These are phyloP conservation scores for Rosa lucieae DNA, from an alignment of 306 rosid species.

Conservation along the genomic window DNA sequence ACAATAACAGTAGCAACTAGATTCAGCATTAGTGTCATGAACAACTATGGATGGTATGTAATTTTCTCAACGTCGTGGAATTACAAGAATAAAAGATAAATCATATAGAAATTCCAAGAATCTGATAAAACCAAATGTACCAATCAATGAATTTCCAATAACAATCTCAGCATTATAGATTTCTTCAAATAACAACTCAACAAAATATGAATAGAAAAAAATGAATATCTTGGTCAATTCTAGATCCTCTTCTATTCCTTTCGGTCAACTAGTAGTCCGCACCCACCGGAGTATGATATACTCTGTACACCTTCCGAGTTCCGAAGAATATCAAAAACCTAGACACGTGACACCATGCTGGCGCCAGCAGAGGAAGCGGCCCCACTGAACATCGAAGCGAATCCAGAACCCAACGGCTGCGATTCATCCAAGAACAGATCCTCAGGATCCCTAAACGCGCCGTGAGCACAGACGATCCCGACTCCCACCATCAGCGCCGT, in stretches of 20 bases:
- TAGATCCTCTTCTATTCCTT: not conserved
- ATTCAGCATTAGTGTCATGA: not conserved
- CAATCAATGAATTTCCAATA: not conserved
- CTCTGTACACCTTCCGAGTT: not conserved
- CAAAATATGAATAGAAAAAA: not conserved
- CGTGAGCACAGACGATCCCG: slow-evolving; percentile 35
- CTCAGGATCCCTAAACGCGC: slow-evolving; percentile 42
- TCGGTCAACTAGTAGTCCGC: not conserved
- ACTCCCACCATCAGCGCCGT: slow-evolving; percentile 32
- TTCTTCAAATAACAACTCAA: not conserved
- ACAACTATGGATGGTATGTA: too few species aligned
- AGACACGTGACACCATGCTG: slow-evolving; percentile 18
- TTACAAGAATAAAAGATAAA: too few species aligned
- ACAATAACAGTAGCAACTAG: not conserved
- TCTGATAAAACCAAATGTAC: not conserved
- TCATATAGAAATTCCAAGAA: not conserved
- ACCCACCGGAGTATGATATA: not conserved
- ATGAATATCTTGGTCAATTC: not conserved
- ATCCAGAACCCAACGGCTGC: slow-evolving; percentile 30
- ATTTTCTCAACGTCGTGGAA: not conserved
- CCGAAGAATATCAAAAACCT: not conserved
- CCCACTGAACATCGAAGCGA: slow-evolving; percentile 23
- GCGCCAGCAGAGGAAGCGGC: slow-evolving; percentile 26
- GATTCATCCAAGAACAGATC: slow-evolving; percentile 45
- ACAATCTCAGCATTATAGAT: not conserved